These are phyloP conservation scores for Fraxinus greggii DNA, from an alignment of 305 asterid genomes.

Conservation along the genomic window DNA sequence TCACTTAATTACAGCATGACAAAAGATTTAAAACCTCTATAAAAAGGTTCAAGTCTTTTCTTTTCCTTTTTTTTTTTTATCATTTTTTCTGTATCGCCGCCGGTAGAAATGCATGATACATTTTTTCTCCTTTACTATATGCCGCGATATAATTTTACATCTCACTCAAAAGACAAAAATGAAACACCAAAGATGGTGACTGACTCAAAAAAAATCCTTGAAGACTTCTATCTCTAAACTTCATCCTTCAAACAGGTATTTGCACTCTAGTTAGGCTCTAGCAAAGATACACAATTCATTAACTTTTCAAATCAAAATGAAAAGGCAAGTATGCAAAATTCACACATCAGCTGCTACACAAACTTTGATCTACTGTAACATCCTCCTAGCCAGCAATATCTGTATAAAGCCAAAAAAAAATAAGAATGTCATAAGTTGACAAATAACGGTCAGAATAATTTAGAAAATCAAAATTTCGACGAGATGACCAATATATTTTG, in stretches of 20 bases:
- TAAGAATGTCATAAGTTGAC: not conserved
- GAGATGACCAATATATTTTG: not conserved
- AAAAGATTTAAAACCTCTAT: not conserved
- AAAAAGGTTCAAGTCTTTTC: not conserved
- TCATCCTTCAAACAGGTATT: conserved; percentile 25
- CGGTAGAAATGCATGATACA: conserved; percentile 31
- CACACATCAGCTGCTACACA: conserved; percentile 28
- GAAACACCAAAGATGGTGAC: conserved; percentile 13
- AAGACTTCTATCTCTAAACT: conserved; percentile 26
- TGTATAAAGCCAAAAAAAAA: conserved; percentile 16
- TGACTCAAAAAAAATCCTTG: conserved; percentile 16
- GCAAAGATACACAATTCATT: conserved; percentile 24
- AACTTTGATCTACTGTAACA: conserved; percentile 20
- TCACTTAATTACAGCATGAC: not conserved
- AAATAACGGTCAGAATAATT: not conserved
- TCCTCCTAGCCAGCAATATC: conserved; percentile 26
- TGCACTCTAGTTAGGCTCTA: conserved; percentile 33
- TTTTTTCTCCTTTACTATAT: conserved; percentile 19
- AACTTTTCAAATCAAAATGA: conserved; percentile 20
- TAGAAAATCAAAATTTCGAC: not conserved
- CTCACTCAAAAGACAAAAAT: conserved; percentile 28
- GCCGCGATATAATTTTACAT: conserved; percentile 31
- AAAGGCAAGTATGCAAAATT: conserved; percentile 25
- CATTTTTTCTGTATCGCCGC: conserved; percentile 20
- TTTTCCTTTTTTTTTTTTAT: not conserved